phyloP scores from a whole-genome alignment of 495 filamentous ascomycete genomes.

The Amorphotheca resinae region DNA sequence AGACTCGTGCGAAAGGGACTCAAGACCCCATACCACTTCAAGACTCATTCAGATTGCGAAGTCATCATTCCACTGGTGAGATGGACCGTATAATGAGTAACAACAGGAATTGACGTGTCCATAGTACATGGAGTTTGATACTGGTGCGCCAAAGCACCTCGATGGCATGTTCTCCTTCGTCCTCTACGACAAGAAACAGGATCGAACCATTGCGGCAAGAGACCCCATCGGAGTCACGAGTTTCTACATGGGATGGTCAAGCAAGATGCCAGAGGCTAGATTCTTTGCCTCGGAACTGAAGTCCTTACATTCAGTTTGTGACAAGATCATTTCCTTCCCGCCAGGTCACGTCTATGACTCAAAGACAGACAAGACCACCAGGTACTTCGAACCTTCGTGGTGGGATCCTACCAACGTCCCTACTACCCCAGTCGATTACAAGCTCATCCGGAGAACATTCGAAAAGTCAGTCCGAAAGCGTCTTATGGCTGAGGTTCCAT shows the following conservation, averaged over 20 bases:
- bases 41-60: constrained; percentile 96
- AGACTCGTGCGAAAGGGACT: constrained; percentile 76
- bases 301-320: constrained; percentile 84
- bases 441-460: constrained; percentile 61
- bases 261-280: constrained; percentile 64
- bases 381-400: constrained; percentile 89
- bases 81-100: no score
- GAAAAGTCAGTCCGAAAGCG: constrained; percentile 91
- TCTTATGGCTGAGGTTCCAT: constrained; percentile 97
- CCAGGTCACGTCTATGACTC: constrained; percentile 95
- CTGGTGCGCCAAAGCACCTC: constrained; percentile 86
- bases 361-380: constrained; percentile 61
- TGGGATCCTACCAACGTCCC: constrained; percentile 76
- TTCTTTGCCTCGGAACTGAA: constrained; percentile 98
- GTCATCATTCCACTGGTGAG: constrained; percentile 93
- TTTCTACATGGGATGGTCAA: constrained; percentile 89
- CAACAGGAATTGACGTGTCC: constrained; percentile 20
- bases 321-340: constrained; percentile 87
- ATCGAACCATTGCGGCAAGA: constrained; percentile 84
- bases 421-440: constrained; percentile 67
- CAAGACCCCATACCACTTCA: constrained; percentile 76
- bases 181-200: constrained; percentile 82
- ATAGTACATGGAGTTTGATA: constrained; percentile 83
- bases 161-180: constrained; percentile 99
- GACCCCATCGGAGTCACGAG: constrained; percentile 97